A percentile compares a stretch with the other conserved stretches of the same genome.
Conservation (phyloP, 495 filamentous ascomycete species). For the Lasiosphaeria miniovina region DNA sequence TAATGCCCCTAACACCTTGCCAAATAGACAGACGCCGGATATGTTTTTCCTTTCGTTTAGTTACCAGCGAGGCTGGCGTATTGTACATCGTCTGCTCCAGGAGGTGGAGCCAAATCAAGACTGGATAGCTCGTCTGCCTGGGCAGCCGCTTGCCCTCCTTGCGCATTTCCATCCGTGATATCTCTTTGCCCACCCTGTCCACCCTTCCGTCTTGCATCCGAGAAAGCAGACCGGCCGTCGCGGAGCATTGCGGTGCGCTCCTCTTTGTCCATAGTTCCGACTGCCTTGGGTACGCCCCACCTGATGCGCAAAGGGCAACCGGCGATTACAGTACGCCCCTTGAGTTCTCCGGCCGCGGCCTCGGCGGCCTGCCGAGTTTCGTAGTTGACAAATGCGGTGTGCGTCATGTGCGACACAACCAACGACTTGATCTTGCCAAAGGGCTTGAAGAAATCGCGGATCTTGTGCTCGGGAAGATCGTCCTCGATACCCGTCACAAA, state of each 20-base stretch:
- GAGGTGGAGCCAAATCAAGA: conserved; percentile 70
- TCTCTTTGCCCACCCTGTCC: conserved; percentile 30
- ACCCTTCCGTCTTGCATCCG: conserved; percentile 32
- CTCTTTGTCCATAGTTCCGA: conserved; percentile 85
- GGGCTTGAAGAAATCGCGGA: conserved; percentile 84
- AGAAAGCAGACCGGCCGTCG: conserved; percentile 61
- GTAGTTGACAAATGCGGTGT: conserved; percentile 96
- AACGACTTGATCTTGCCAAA: conserved; percentile 86
- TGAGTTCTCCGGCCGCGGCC: conserved; percentile 74
- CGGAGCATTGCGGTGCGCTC: conserved; percentile 71
- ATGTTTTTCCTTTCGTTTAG: conserved; percentile 43
- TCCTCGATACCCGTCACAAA: conserved; percentile 96
- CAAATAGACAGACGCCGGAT: conserved; percentile 28
- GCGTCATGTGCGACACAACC: conserved; percentile 92
- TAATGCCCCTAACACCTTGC: conserved; percentile 42
- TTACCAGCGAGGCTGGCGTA: conserved; percentile 86
- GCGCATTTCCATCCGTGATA: conserved; percentile 30
- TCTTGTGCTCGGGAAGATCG: conserved; percentile 85
- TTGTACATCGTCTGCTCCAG: conserved; percentile 73
- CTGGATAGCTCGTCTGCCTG: conserved; percentile 45
- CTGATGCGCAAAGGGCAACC: conserved; percentile 85
- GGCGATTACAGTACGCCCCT: conserved; percentile 78
- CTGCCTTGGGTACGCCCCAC: conserved; percentile 87
- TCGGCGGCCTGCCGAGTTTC: conserved; percentile 78
- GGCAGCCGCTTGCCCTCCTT: conserved; percentile 15